Conservation (phyloP, 192 early-diverging fungal genomes). For the Backusella liffmaniae region DNA sequence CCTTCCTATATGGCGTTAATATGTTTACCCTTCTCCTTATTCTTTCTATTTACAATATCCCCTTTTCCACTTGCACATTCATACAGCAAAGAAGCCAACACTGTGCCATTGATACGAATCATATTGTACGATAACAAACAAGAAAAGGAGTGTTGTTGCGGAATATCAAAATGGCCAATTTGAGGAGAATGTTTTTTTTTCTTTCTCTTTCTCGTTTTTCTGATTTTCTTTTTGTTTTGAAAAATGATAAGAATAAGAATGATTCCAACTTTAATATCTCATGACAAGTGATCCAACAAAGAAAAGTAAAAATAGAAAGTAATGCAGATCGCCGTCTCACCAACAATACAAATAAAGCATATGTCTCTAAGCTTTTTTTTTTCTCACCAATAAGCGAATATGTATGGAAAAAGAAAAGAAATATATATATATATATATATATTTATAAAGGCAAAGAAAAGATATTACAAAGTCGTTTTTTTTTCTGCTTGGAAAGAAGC, state of each 20-base stretch:
- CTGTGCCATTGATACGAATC: not conserved
- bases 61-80: not conserved
- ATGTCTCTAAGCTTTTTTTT: not conserved
- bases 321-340: not conserved
- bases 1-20: not conserved
- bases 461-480: too few relatives aligned
- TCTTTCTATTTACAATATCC: not conserved
- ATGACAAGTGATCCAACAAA: too few relatives aligned
- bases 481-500: too few relatives aligned
- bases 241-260: too few relatives aligned
- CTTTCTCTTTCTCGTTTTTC: too few relatives aligned
- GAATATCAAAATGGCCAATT: not conserved
- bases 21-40: not conserved
- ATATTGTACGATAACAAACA: not conserved
- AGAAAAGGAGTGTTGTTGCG: not conserved
- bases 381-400: too few relatives aligned
- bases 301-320: not conserved
- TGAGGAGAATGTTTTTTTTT: too few relatives aligned
- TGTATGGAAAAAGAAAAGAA: too few relatives aligned
- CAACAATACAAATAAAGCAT: not conserved
- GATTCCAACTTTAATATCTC: too few relatives aligned
- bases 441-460: too few relatives aligned
- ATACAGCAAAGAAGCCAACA: not conserved
- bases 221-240: too few relatives aligned
- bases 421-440: too few relatives aligned